phyloP scores from a whole-genome alignment of 352 stramenopile species.

The Phytophthora hybrid region DNA sequence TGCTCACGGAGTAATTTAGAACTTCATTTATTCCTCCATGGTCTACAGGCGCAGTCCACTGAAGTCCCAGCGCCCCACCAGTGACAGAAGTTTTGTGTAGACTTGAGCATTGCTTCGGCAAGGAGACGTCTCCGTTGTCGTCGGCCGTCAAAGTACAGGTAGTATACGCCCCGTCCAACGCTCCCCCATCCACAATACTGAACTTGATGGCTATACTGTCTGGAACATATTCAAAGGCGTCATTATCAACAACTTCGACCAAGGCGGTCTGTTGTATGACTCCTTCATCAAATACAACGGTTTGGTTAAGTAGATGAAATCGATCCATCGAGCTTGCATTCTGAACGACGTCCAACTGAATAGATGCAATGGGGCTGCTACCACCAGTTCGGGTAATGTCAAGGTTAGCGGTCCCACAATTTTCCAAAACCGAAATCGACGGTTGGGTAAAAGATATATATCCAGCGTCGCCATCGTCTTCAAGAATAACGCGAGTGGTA shows the following conservation, averaged over 20 bases:
- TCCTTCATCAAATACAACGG: conserved; percentile 47
- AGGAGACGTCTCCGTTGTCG: conserved; percentile 66
- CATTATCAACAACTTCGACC: conserved; percentile 51
- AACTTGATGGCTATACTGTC: conserved; percentile 56
- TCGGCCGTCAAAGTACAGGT: conserved; percentile 47
- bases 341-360: conserved; percentile 34
- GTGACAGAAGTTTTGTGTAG: conserved; percentile 37
- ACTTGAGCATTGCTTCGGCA: conserved; percentile 50
- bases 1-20: conserved; percentile 42
- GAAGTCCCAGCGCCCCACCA: conserved; percentile 51
- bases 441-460: conserved; percentile 50
- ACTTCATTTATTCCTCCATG: conserved; percentile 38
- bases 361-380: conserved; percentile 33
- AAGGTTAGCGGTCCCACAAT: conserved; percentile 32
- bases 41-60: conserved; percentile 55
- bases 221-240: conserved; percentile 46
- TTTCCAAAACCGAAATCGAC: conserved; percentile 42
- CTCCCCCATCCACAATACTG: conserved; percentile 47
- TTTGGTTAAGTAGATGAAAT: conserved; percentile 46
- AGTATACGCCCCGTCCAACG: conserved; percentile 26
- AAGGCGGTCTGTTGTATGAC: conserved; percentile 25
- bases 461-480: conserved; percentile 66
- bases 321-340: conserved; percentile 34
- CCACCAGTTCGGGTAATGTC: conserved; percentile 43
- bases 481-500: conserved; percentile 45